Evolutionary conservation across 208 protist genomes (phyloP), one percentile per base, ranked within the genome.

Genomic region (Perkinsela sp.): DNA sequence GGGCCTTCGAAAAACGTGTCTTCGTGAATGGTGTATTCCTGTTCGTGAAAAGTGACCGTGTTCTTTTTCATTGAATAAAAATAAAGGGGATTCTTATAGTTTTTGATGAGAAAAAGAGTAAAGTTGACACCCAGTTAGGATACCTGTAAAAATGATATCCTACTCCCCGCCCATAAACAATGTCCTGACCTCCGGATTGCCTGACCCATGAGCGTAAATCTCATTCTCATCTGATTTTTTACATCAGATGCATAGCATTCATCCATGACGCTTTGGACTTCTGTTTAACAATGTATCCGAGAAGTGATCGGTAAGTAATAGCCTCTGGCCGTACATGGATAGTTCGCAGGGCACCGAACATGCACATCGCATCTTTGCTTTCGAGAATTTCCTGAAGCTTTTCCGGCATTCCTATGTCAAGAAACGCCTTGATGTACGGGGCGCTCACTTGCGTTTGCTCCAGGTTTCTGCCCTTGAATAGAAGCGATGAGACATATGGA

Each of bases 191-290:
- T n/a, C n/a, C n/a, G n/a, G n/a, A n/a, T n/a, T n/a, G n/a, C n/a
- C n/a, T n/a, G n/a, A n/a, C n/a, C n/a, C n/a, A n/a, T n/a, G n/a
- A n/a, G n/a, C n/a, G n/a, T n/a, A n/a, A n/a, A n/a, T n/a, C n/a
- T n/a, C n/a, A n/a, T n/a, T n/a, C n/a, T n/a, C n/a, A n/a, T n/a
- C n/a, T n/a, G n/a, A n/a, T n/a, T n/a, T n/a, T 57, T 22, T 57
- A 57, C 40, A 57, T 57, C 13, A 57, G 40, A 22, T 57, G 40
- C 40, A 57, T 57, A 57, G 40, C 40, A 22, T 57, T 57, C 40
- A 57, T 57, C 40, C 40, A 57, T 57, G 40, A 57, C 40, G 40
- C 13, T 57, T 57, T 57, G n/a, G n/a, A n/a, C n/a, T n/a, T n/a
- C n/a, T n/a, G n/a, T 57, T 57, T 57, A 57, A 57, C 22, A 22